phyloP scores from a whole-genome alignment of 2,329 filamentous ascomycete genomes.

The Nothomitra cinnamomea region DNA sequence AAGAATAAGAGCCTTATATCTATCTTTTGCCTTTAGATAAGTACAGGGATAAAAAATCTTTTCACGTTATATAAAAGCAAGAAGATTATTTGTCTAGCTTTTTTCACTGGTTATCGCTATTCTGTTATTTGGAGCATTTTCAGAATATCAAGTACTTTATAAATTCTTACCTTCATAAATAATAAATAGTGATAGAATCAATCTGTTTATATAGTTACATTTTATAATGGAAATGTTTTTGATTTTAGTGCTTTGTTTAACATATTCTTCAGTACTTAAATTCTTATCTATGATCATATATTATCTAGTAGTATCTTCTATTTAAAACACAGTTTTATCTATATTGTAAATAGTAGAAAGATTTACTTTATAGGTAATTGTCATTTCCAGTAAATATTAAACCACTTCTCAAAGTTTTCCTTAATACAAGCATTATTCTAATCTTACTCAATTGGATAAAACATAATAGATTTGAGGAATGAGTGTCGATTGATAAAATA shows the following conservation, averaged over 20 bases:
- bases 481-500: background rate
- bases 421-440: no score
- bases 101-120: conserved; percentile 7
- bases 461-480: no score
- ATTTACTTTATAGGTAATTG: conserved; percentile 6
- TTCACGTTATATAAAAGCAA: conserved; percentile 6
- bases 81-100: conserved; percentile 11
- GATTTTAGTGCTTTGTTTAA: background rate
- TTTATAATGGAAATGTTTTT: conserved; percentile 11
- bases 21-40: conserved; percentile 2
- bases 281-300: conserved; percentile 2
- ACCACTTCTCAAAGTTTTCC: background rate
- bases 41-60: conserved; percentile 6
- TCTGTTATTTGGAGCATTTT: background rate
- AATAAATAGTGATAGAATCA: conserved; percentile 3
- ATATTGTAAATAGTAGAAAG: conserved; percentile 9
- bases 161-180: background rate
- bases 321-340: conserved; percentile 8
- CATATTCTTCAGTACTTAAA: background rate
- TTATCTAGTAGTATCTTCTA: background rate
- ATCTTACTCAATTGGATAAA: no score
- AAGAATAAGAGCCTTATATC: conserved; percentile 5
- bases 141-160: background rate
- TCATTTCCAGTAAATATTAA: background rate
- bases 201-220: conserved; percentile 6